Evolutionary conservation across 2,329 filamentous ascomycete genomes (phyloP), one percentile per base, ranked within the genome.

Genomic region (Aureobasidium sp.): DNA sequence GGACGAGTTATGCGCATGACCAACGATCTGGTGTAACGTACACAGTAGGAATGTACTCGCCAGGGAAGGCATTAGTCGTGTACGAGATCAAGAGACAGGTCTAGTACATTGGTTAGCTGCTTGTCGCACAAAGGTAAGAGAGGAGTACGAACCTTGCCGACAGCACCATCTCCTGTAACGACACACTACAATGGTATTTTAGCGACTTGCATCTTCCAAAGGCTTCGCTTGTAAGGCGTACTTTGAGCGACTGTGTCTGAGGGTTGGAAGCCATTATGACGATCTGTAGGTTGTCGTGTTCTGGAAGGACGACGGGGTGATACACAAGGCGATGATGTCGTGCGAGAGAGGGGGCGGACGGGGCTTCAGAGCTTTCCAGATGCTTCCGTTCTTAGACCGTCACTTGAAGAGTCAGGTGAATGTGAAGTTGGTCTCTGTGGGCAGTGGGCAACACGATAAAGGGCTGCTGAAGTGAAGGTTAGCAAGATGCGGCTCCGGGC

Each of bases 21-120:
- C 16, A 34, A 54, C 15, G 54, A 48, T 48, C 47, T 45, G 10
- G 57, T 15, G 13, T 25, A 67, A 42, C 88, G 77, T 79, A 94
- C 89, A 99, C 94, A 70, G 94, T 99, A 68, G 94, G 94, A 70
- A 99, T 97, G 78, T 99, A 99, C 83, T 99, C 94, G 77, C 94
- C 94, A n/a, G 94, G 94, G 76, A 99, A 99, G 67, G 94, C 94
- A 81, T 97, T 99, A 66, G 94, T 99, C 66, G 94, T 97, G 81
- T 99, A 99, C 59, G 93, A 97, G 75, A 99, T 99, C 71, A 99
- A 87, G 64, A 99, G 87, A 82, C 94, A 99, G 82, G 94, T 99
- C 93, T 97, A 69, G 30, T 60, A 48, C 52, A 13, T 66, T 74
- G 21, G 49, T 50, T 52, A 61, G 63, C 63, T 59, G 65, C 63